These are phyloP conservation scores for Myriosclerotinia duriaeana DNA, from an alignment of 2,329 filamentous ascomycete species.

Conservation along the genomic window DNA sequence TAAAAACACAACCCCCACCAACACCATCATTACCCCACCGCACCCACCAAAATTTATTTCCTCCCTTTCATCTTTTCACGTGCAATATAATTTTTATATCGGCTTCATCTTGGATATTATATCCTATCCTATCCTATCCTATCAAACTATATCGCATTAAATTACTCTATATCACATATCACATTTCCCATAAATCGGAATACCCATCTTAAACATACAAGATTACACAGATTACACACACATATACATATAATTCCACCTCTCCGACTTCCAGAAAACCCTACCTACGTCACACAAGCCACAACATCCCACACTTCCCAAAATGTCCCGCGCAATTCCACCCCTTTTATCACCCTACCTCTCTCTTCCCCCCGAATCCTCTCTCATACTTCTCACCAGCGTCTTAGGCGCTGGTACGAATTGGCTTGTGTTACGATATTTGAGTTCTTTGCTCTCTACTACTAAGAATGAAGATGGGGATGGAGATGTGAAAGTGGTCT, in stretches of 20 bases:
- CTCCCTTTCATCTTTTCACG: slow-evolving; percentile 2
- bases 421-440: slow-evolving; percentile 62
- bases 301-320: neutral
- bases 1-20: neutral
- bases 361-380: slow-evolving; percentile 54
- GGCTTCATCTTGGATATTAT: neutral
- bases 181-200: too few species aligned
- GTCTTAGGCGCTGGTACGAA: slow-evolving; percentile 64
- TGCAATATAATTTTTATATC: slow-evolving; percentile 1
- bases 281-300: neutral
- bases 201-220: too few species aligned
- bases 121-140: too few species aligned
- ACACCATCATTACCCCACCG: slow-evolving; percentile 2
- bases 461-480: slow-evolving; percentile 6
- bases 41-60: slow-evolving; percentile 1
- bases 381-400: slow-evolving; percentile 66
- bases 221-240: neutral
- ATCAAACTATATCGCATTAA: too few species aligned
- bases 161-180: too few species aligned
- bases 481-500: slow-evolving; percentile 56
- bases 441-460: slow-evolving; percentile 40
- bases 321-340: slow-evolving; percentile 46
- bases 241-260: neutral
- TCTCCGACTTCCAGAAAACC: neutral
- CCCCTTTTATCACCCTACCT: slow-evolving; percentile 65